Conservation (phyloP, 1,284 basidiomycete species). For the Acaromyces ingoldii region DNA sequence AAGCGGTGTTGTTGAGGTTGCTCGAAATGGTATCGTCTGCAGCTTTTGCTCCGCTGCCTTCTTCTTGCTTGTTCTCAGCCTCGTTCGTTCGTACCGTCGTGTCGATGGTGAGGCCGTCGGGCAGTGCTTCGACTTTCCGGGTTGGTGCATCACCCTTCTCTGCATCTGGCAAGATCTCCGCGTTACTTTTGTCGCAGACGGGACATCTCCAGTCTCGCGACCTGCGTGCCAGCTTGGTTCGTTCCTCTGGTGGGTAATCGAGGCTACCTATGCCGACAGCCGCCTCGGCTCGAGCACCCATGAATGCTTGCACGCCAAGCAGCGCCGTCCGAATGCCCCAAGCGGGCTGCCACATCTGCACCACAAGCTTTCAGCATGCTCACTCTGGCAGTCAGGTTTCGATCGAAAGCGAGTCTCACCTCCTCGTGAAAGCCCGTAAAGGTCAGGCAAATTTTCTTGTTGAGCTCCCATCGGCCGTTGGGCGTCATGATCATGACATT, state of each 20-base stretch:
- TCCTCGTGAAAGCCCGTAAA: constrained; percentile 55
- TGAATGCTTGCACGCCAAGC: constrained; percentile 50
- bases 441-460: constrained; percentile 71
- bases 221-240: constrained; percentile 59
- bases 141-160: background rate
- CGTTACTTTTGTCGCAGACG: background rate
- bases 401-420: constrained; percentile 65
- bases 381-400: background rate
- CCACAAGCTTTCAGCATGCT: constrained; percentile 61
- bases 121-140: background rate
- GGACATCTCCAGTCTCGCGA: constrained; percentile 3
- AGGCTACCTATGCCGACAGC: constrained; percentile 86
- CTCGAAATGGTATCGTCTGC: background rate
- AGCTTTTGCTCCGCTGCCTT: background rate
- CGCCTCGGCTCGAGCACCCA: constrained; percentile 56
- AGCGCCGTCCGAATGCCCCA: constrained; percentile 92
- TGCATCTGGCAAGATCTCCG: background rate
- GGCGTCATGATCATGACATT: constrained; percentile 91
- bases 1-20: background rate
- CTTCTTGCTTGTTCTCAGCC: background rate
- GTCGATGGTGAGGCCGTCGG: constrained; percentile 5
- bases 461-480: constrained; percentile 88
- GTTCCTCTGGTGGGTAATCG: constrained; percentile 80
- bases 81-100: too few species aligned
- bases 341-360: constrained; percentile 83